Percentiles rank a stretch among this genome's conserved stretches.
Conservation (phyloP, 2,329 filamentous ascomycete genomes). For the Verticillium klebahnii region DNA sequence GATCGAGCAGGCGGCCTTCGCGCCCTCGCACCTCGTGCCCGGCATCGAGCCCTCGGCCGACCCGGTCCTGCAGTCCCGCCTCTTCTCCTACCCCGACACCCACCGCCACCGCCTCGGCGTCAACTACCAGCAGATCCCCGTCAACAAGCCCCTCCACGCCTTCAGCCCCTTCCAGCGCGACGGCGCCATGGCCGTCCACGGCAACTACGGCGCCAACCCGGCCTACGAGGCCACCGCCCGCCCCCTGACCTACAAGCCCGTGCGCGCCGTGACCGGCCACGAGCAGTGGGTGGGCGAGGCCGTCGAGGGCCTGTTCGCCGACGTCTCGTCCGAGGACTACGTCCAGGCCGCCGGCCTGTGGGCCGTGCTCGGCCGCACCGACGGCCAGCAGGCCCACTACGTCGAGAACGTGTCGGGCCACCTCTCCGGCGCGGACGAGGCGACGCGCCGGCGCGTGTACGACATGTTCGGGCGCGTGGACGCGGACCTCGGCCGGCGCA, state of each 20-base stretch:
- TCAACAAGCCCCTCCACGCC: slow-evolving; percentile 51
- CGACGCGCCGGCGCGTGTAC: slow-evolving; percentile 54
- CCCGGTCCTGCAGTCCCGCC: slow-evolving; percentile 54
- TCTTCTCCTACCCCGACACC: slow-evolving; percentile 59
- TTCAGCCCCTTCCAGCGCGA: slow-evolving; percentile 71
- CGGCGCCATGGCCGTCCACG: slow-evolving; percentile 65
- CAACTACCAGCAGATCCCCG: slow-evolving; percentile 62
- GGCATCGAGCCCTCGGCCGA: slow-evolving; percentile 60
- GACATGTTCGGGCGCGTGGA: slow-evolving; percentile 58
- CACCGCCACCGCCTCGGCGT: slow-evolving; percentile 59
- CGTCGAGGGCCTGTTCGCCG: slow-evolving; percentile 36
- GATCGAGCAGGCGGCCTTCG: slow-evolving; percentile 64
- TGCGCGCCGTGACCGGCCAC: slow-evolving; percentile 35
- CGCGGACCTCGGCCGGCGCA: slow-evolving; percentile 43
- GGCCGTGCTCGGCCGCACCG: slow-evolving; percentile 39
- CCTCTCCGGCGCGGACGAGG: slow-evolving; percentile 46
- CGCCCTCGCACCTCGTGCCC: slow-evolving; percentile 58
- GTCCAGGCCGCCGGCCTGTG: slow-evolving; percentile 44
- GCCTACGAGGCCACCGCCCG: slow-evolving; percentile 52
- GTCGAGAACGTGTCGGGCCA: slow-evolving; percentile 55
- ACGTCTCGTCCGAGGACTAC: slow-evolving; percentile 44
- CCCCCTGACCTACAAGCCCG: slow-evolving; percentile 35
- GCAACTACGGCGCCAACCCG: slow-evolving; percentile 56
- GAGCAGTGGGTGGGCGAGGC: slow-evolving; percentile 44
- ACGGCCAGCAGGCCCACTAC: slow-evolving; percentile 58